A percentile compares a stretch with the other conserved stretches of the same genome.
Conservation (phyloP, 1,284 basidiomycete genomes). For the Gomphus bonarii region DNA sequence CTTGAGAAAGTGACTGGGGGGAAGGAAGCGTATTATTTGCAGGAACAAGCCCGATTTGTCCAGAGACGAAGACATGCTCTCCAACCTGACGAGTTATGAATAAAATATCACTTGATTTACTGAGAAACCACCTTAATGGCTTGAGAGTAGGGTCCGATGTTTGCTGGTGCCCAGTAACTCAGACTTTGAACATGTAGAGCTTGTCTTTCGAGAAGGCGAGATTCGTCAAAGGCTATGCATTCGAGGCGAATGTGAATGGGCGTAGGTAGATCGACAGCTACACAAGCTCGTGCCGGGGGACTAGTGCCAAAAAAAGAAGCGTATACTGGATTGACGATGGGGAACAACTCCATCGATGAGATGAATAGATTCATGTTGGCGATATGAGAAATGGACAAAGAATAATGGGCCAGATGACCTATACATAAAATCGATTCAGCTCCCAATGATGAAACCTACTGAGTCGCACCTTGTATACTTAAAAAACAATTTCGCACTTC, state of each 20-base stretch:
- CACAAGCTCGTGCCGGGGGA: conserved; percentile 89
- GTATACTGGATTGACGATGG: conserved; percentile 71
- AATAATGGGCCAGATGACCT: conserved; percentile 40
- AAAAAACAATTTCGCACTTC: conserved; percentile 57
- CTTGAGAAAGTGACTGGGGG: conserved; percentile 44
- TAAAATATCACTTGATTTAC: neutral
- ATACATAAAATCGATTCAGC: conserved; percentile 6
- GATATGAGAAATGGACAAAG: conserved; percentile 49
- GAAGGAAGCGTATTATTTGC: conserved; percentile 58
- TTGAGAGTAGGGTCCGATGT: conserved; percentile 98
- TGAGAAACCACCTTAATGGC: conserved; percentile 60
- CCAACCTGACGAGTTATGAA: conserved; percentile 38
- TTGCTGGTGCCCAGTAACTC: conserved; percentile 98
- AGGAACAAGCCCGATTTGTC: conserved; percentile 90
- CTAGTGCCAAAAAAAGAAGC: conserved; percentile 77
- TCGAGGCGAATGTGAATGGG: conserved; percentile 61
- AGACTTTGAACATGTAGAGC: conserved; percentile 90
- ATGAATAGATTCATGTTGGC: conserved; percentile 80
- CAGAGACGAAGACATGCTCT: conserved; percentile 77
- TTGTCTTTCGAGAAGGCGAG: conserved; percentile 35
- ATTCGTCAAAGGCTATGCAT: conserved; percentile 54
- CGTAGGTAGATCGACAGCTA: conserved; percentile 63
- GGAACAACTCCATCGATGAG: conserved; percentile 71
- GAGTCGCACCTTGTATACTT: conserved; percentile 38
- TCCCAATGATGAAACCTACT: neutral